phyloP scores from a whole-genome alignment of 768 basidiomycete genomes.

The Suillus clintonianus region DNA sequence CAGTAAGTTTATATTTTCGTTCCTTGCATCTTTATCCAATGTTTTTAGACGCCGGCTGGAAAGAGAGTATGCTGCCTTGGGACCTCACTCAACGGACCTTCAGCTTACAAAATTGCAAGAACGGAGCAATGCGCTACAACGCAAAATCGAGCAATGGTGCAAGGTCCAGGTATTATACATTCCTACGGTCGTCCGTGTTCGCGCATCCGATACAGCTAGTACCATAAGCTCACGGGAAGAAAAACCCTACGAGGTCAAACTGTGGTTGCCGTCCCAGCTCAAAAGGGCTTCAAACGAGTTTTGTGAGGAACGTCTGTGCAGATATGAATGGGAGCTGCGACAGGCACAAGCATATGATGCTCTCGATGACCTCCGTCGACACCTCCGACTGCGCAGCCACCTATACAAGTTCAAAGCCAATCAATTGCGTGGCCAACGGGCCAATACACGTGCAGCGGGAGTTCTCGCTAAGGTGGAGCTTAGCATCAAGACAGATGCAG shows the following conservation, averaged over 20 bases:
- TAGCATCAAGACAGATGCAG: too few species aligned
- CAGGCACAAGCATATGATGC: too few species aligned
- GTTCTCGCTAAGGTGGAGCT: too few species aligned
- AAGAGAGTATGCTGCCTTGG: conserved; percentile 5
- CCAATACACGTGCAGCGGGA: conserved; percentile 8
- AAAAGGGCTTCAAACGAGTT: too few species aligned
- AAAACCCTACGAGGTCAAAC: too few species aligned
- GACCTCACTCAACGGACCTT: conserved; percentile 26
- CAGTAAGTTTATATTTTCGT: conserved; percentile 12
- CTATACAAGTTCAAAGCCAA: conserved; percentile 14
- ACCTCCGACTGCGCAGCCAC: conserved; percentile 6
- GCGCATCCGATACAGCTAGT: neutral
- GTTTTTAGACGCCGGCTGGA: neutral
- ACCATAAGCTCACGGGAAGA: too few species aligned
- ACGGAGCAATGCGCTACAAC: conserved; percentile 18
- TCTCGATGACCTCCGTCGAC: too few species aligned
- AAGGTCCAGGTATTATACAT: conserved; percentile 31
- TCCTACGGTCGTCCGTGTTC: conserved; percentile 9
- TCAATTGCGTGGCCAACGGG: conserved; percentile 11
- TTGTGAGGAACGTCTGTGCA: too few species aligned
- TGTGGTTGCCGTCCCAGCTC: too few species aligned
- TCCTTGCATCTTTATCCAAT: too few species aligned
- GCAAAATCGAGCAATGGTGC: conserved; percentile 31
- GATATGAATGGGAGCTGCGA: too few species aligned
- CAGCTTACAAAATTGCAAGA: too few species aligned